phyloP scores from a whole-genome alignment of 2,329 filamentous ascomycete genomes.

The Cladosporium sp. region DNA sequence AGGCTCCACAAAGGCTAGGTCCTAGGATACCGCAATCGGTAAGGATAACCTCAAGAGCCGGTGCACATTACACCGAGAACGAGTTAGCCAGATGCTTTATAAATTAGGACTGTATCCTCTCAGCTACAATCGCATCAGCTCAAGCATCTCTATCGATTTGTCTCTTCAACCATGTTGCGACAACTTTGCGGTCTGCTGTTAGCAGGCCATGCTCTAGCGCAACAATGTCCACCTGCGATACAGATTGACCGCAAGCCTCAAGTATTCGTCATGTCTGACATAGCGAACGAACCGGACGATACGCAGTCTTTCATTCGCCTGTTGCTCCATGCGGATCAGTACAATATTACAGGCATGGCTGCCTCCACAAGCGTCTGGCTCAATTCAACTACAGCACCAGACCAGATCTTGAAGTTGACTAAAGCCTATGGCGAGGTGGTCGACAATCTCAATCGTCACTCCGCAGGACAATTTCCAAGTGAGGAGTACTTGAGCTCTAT shows the following conservation, averaged over 20 bases:
- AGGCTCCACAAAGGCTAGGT: no score
- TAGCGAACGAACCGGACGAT: slow-evolving; percentile 28
- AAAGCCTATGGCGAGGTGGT: slow-evolving; percentile 27
- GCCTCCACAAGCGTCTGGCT: slow-evolving; percentile 25
- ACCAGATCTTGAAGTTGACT: slow-evolving; percentile 27
- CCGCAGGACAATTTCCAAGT: slow-evolving; percentile 24
- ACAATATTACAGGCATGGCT: slow-evolving; percentile 24
- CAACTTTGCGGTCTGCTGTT: not conserved
- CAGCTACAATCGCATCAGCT: no score
- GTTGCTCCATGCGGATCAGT: slow-evolving; percentile 23
- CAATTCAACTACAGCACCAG: slow-evolving; percentile 21
- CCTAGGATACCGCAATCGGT: no score
- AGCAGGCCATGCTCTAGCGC: not conserved
- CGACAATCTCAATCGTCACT: slow-evolving; percentile 43
- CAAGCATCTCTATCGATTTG: no score
- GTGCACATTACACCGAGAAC: no score
- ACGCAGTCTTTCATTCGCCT: slow-evolving; percentile 25
- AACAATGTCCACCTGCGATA: slow-evolving; percentile 18
- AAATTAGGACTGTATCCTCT: no score
- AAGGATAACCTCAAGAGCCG: no score
- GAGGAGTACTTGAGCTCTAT: slow-evolving; percentile 19
- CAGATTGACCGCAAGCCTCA: slow-evolving; percentile 19
- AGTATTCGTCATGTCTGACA: slow-evolving; percentile 28
- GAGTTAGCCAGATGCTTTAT: no score
- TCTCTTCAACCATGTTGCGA: not conserved